Percentiles rank a stretch among this genome's conserved stretches.
Conservation (phyloP, 2,329 filamentous ascomycete species). For the Sporothrix protearum region DNA sequence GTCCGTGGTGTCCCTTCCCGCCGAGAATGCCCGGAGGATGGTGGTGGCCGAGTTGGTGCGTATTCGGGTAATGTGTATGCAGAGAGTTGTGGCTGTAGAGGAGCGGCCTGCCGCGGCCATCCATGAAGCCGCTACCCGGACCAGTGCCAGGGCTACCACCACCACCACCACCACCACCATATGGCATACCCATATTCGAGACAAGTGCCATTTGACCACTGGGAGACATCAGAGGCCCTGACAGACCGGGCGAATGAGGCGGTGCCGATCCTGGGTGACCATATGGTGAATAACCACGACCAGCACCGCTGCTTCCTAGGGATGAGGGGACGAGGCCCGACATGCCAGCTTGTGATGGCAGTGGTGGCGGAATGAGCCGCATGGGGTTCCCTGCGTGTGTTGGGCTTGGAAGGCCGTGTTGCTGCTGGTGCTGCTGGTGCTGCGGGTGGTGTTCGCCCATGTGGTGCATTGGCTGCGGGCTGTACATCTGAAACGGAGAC, state of each 20-base stretch:
- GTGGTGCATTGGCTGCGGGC: conserved; percentile 17
- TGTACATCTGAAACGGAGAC: conserved; percentile 22
- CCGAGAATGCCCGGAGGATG: conserved; percentile 55
- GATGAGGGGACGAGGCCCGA: conserved; percentile 17
- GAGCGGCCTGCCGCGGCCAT: conserved; percentile 12
- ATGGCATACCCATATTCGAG: conserved; percentile 19
- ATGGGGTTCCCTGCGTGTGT: conserved; percentile 11
- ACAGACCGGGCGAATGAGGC: conserved; percentile 20
- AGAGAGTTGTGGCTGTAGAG: conserved; percentile 25
- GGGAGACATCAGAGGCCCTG: conserved; percentile 23
- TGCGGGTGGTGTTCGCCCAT: conserved; percentile 14
- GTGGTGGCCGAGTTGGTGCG: conserved; percentile 21
- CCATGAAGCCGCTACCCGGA: background rate
- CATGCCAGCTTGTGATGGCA: conserved; percentile 21
- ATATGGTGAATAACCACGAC: conserved; percentile 16
- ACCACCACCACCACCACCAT: background rate
- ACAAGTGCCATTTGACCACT: conserved; percentile 23
- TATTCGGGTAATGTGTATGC: conserved; percentile 39
- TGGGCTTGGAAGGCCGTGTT: conserved; percentile 20
- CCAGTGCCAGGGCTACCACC: background rate
- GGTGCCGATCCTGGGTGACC: conserved; percentile 12
- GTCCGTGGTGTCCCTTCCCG: conserved; percentile 38
- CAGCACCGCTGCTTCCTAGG: background rate
- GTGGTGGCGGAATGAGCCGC: conserved; percentile 25
- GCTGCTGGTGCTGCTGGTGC: conserved; percentile 20